Percentiles rank a stretch among this genome's conserved stretches.
Evolutionary conservation across 805 yeast genomes (phyloP).

Genomic region (Candida berthetii): DNA sequence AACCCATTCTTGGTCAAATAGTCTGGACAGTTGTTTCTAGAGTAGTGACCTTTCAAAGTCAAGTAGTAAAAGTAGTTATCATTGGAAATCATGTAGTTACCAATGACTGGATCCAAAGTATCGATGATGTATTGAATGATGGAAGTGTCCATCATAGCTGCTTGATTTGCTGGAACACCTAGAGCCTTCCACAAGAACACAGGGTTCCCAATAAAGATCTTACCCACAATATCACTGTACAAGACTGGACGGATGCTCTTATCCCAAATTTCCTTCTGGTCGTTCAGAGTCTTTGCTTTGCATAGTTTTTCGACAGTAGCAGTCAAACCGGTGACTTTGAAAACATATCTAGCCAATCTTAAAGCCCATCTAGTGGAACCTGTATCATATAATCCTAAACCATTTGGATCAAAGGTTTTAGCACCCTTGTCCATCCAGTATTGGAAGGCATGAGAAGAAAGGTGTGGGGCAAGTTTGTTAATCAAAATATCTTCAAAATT

Average conservation of each 20-base stretch:
- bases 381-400: slow-evolving; percentile 68
- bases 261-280: slow-evolving; percentile 64
- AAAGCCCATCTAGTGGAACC: slow-evolving; percentile 88
- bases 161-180: slow-evolving; percentile 87
- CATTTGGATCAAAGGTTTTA: slow-evolving; percentile 45
- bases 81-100: slow-evolving; percentile 52
- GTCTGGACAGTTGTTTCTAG: slow-evolving; percentile 65
- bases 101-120: slow-evolving; percentile 71
- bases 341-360: slow-evolving; percentile 56
- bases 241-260: slow-evolving; percentile 58
- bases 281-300: slow-evolving; percentile 46
- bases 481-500: slow-evolving; percentile 47
- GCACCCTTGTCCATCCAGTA: slow-evolving; percentile 68
- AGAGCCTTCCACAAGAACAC: slow-evolving; percentile 84
- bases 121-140: slow-evolving; percentile 67
- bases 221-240: slow-evolving; percentile 63
- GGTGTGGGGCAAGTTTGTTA: slow-evolving; percentile 53
- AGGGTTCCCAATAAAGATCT: slow-evolving; percentile 71
- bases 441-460: slow-evolving; percentile 78
- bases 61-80: slow-evolving; percentile 80
- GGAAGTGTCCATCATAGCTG: slow-evolving; percentile 70
- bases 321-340: slow-evolving; percentile 47
- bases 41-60: slow-evolving; percentile 55
- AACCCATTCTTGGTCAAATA: slow-evolving; percentile 60
- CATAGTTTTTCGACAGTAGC: slow-evolving; percentile 50